Conservation (phyloP, 164 flowering plant species). For the Vitis rupestris region DNA sequence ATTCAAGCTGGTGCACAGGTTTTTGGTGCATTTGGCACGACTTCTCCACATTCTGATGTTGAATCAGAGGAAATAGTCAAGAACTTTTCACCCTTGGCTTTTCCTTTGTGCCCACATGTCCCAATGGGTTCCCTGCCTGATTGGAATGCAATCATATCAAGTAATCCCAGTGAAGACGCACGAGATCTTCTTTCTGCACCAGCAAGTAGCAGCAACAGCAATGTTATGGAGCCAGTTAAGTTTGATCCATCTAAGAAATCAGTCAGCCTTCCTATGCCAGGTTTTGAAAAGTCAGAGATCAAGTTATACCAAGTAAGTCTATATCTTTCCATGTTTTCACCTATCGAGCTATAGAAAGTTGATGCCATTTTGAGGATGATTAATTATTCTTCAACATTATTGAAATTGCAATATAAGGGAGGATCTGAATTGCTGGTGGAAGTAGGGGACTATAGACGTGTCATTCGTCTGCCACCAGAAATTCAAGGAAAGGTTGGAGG, state of each 20-base stretch:
- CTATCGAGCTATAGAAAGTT: not conserved
- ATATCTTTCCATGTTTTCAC: not conserved
- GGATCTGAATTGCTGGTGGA: slow-evolving; percentile 90
- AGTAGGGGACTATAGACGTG: slow-evolving; percentile 97
- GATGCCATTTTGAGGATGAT: not conserved
- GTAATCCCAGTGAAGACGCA: slow-evolving; percentile 31
- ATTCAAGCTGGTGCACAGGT: slow-evolving; percentile 83
- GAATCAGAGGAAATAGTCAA: slow-evolving; percentile 29
- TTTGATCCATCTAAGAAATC: slow-evolving; percentile 60
- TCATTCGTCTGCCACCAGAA: slow-evolving; percentile 56
- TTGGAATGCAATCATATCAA: slow-evolving; percentile 48
- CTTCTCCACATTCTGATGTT: slow-evolving; percentile 23
- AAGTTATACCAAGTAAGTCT: slow-evolving; percentile 81
- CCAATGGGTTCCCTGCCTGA: slow-evolving; percentile 33
- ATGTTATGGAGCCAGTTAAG: slow-evolving; percentile 35
- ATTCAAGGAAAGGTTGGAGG: no score
- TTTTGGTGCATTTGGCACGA: slow-evolving; percentile 67
- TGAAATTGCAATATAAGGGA: slow-evolving; percentile 77
- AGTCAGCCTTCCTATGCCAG: slow-evolving; percentile 91
- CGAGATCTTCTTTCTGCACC: slow-evolving; percentile 39
- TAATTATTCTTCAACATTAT: not conserved
- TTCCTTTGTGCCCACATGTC: slow-evolving; percentile 54
- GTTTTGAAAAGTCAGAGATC: slow-evolving; percentile 93
- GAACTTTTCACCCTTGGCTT: slow-evolving; percentile 65
- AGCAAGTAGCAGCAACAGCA: slow-evolving; percentile 16